phyloP scores from a whole-genome alignment of 352 stramenopile species.

The Phytophthora nicotianae region DNA sequence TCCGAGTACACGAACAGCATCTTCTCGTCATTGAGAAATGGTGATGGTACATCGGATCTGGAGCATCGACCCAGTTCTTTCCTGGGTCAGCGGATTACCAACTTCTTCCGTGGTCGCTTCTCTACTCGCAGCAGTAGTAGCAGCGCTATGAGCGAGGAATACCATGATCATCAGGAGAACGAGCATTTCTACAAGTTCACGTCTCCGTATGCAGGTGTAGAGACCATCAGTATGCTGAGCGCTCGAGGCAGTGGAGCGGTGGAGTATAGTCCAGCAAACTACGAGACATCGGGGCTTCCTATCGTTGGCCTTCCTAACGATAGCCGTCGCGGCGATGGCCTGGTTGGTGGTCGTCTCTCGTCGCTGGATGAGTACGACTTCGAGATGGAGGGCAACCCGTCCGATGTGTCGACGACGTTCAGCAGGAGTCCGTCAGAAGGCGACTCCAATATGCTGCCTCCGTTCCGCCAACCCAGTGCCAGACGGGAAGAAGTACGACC shows the following conservation, averaged over 20 bases:
- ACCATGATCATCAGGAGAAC: slow-evolving; percentile 36
- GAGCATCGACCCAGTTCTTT: slow-evolving; percentile 53
- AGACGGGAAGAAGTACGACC: slow-evolving; percentile 56
- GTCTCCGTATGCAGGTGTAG: slow-evolving; percentile 41
- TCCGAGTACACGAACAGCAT: slow-evolving; percentile 66
- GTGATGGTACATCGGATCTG: slow-evolving; percentile 34
- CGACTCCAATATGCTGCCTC: slow-evolving; percentile 44
- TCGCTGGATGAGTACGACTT: slow-evolving; percentile 73
- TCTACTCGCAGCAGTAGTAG: slow-evolving; percentile 50
- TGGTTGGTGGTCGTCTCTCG: slow-evolving; percentile 53
- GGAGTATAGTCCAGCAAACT: slow-evolving; percentile 31
- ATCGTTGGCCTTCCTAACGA: slow-evolving; percentile 40
- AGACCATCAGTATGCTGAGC: slow-evolving; percentile 36
- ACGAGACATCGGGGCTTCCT: slow-evolving; percentile 33
- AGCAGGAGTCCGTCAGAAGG: slow-evolving; percentile 37
- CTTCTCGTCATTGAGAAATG: slow-evolving; percentile 56
- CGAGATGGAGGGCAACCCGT: slow-evolving; percentile 35
- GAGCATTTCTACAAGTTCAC: slow-evolving; percentile 56
- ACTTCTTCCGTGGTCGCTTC: slow-evolving; percentile 63
- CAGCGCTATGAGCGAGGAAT: slow-evolving; percentile 45
- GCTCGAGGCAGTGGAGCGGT: slow-evolving; percentile 35
- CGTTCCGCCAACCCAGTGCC: slow-evolving; percentile 50
- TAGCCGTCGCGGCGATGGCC: slow-evolving; percentile 40
- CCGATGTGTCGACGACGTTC: slow-evolving; percentile 47
- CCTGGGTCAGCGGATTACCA: slow-evolving; percentile 62